A percentile compares a stretch with the other conserved stretches of the same genome.
These are phyloP conservation scores for Lycium ferocissimum DNA, from an alignment of 257 asterid genomes.

Conservation along the genomic window DNA sequence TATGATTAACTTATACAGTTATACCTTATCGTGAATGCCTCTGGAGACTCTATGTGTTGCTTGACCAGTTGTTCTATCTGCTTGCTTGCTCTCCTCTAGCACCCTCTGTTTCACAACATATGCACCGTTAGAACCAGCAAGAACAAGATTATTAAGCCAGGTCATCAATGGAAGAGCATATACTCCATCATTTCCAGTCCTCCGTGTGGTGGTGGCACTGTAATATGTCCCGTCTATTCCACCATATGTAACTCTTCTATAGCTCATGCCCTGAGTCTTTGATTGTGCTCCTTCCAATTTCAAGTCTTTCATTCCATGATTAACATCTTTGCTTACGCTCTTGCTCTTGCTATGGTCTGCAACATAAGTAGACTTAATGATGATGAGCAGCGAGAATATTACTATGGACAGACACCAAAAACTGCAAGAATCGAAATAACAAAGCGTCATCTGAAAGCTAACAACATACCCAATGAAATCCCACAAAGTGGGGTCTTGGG, in stretches of 20 bases:
- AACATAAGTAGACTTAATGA: background rate
- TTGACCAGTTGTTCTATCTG: conserved; percentile 79
- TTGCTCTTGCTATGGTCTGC: conserved; percentile 48
- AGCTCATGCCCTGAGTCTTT: conserved; percentile 48
- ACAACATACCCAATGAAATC: too few relatives aligned
- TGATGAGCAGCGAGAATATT: background rate
- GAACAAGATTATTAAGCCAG: background rate
- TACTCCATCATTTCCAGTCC: conserved; percentile 73
- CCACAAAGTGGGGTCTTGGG: too few relatives aligned
- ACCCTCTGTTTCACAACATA: conserved; percentile 50
- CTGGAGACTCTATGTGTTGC: conserved; percentile 82
- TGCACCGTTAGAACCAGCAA: background rate
- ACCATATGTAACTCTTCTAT: conserved; percentile 77
- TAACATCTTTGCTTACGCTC: conserved; percentile 35
- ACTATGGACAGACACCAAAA: background rate
- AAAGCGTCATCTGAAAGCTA: too few relatives aligned
- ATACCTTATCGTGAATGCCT: conserved; percentile 86
- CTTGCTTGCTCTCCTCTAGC: conserved; percentile 76
- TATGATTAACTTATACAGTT: background rate
- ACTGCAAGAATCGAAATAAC: too few relatives aligned
- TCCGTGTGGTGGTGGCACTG: conserved; percentile 64
- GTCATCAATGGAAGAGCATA: conserved; percentile 27
- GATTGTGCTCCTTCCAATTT: conserved; percentile 41
- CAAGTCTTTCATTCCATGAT: conserved; percentile 28
- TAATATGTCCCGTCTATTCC: conserved; percentile 77